These are phyloP conservation scores for Coemansia furcata DNA, from an alignment of 192 early-diverging fungal species.

Conservation along the genomic window DNA sequence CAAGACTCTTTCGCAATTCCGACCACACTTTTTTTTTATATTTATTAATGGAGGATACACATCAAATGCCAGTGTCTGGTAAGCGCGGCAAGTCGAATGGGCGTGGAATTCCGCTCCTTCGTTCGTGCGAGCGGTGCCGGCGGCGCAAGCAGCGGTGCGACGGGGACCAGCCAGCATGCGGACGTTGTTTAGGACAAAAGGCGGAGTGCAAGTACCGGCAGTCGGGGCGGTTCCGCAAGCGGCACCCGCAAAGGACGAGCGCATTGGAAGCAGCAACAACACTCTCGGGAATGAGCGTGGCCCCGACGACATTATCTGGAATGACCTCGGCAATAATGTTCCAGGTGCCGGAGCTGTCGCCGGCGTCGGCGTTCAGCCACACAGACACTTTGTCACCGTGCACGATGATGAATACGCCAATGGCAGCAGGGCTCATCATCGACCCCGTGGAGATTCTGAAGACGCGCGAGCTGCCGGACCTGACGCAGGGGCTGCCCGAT, in stretches of 20 bases:
- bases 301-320: too few species aligned
- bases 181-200: constrained; percentile 28
- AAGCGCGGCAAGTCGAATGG: background rate
- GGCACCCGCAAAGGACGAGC: constrained; percentile 11
- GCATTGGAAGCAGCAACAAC: constrained; percentile 6
- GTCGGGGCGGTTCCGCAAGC: constrained; percentile 52
- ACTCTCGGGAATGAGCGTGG: background rate
- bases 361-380: background rate
- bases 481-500: constrained; percentile 30
- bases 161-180: constrained; percentile 45
- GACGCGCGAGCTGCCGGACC: constrained; percentile 26
- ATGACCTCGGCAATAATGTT: constrained; percentile 17
- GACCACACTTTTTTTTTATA: too few species aligned
- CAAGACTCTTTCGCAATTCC: too few species aligned
- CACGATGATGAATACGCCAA: too few species aligned
- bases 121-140: constrained; percentile 49
- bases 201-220: constrained; percentile 42
- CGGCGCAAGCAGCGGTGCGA: constrained; percentile 49
- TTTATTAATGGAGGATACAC: too few species aligned
- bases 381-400: background rate
- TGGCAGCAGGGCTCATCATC: background rate
- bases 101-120: constrained; percentile 32
- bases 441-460: constrained; percentile 34
- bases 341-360: constrained; percentile 15
- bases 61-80: too few species aligned